Evolutionary conservation across 768 basidiomycete species (phyloP), one percentile per base, ranked within the genome.

Genomic region (Lentinula raphanica): DNA sequence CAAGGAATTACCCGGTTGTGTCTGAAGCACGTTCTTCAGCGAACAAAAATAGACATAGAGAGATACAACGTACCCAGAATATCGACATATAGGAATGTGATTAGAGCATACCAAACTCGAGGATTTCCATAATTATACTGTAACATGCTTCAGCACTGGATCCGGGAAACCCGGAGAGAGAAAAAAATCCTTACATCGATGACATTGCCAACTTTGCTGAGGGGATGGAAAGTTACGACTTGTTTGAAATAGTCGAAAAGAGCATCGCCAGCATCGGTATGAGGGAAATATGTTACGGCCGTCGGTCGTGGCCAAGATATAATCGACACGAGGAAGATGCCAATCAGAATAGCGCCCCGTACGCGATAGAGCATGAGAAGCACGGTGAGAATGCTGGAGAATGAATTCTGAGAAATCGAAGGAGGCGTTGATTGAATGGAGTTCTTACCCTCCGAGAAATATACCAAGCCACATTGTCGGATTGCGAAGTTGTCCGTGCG

Each of bases 391-490:
- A 94, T 79, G 4, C 88, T 88, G 61, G 11, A n/a, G n/a, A n/a
- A 59, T 36, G 49, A 53, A 36, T 29, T n/a, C 59, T 49, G 45
- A 48, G 21, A 17, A 42, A 19, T 13, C 35, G 40, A 21, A 29
- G 3, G 9, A 49, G 48, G 28, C 19, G 48, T 49, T 49, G 2
- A 19, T n/a, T 12, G 65, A 3, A 21, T 50, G 21, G 36, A 23
- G 13, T 6, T 25, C 84, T 23, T 65, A 88, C 86, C 92, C 92
- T 62, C 92, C 92, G 5, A 85, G 74, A 69, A 92, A 90, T 57
- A 94, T 82, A 35, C 92, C 92, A n/a, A 94, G 72, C 92, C 92
- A 94, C 76, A 90, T 85, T 9, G 86, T 89, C 1, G 91, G 90
- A 61, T 73, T 86, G 38, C 81, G 85, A 27, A 94, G 73, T 3